These are phyloP conservation scores for Fraxinus velutina DNA, from an alignment of 305 asterid genomes.

Conservation along the genomic window DNA sequence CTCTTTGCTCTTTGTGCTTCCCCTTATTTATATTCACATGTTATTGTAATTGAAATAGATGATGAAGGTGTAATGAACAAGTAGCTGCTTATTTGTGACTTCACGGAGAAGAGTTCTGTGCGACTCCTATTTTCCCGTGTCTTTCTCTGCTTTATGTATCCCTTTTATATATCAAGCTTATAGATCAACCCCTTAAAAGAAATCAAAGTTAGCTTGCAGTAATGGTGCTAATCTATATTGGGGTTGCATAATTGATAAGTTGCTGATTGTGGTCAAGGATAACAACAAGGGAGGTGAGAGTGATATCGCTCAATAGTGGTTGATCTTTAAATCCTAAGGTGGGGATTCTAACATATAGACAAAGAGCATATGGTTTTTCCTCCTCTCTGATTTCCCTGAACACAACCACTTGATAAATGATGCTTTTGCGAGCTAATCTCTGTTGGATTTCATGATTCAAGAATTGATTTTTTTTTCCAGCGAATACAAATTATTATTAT, in stretches of 20 bases:
- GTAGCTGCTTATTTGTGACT: background rate
- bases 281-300: background rate
- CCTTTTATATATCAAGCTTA: background rate
- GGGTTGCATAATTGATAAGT: background rate
- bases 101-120: background rate
- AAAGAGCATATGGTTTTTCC: background rate
- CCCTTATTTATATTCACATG: background rate
- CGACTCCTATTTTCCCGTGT: background rate
- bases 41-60: background rate
- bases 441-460: background rate
- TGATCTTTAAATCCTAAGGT: background rate
- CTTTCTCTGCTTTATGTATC: background rate
- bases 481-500: background rate
- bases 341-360: background rate
- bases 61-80: background rate
- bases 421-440: background rate
- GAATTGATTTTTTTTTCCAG: background rate
- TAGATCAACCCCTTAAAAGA: background rate
- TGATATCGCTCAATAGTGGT: background rate
- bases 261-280: background rate
- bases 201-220: background rate
- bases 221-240: background rate
- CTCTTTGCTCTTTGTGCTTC: background rate
- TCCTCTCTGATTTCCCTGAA: background rate
- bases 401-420: background rate